These are phyloP conservation scores for Dioscorea cayenensis DNA, from an alignment of 116 monocot genomes.

Conservation along the genomic window DNA sequence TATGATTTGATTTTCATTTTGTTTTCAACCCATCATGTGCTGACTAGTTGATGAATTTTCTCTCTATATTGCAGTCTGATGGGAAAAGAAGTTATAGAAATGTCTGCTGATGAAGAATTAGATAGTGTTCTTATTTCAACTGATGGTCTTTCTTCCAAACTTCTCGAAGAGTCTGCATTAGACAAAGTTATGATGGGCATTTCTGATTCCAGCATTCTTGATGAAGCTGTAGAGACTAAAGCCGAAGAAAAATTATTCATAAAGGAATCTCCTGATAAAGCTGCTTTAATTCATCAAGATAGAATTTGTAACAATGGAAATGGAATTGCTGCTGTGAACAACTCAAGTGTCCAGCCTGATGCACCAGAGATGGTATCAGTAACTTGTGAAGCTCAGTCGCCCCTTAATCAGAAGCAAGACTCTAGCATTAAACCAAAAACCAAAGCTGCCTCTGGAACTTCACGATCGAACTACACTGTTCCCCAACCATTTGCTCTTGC, in stretches of 20 bases:
- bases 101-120: conserved; percentile 20
- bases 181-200: conserved; percentile 7
- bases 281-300: not conserved
- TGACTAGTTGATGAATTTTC: not conserved
- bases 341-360: conserved; percentile 20
- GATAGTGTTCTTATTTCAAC: conserved; percentile 12
- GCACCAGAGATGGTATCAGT: conserved; percentile 8
- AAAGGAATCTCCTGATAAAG: not conserved
- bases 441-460: conserved; percentile 6
- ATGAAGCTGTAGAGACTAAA: conserved; percentile 5
- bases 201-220: conserved; percentile 17
- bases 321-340: conserved; percentile 13
- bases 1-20: no score
- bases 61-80: conserved; percentile 15
- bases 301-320: conserved; percentile 5
- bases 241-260: not conserved
- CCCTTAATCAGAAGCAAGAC: conserved; percentile 5
- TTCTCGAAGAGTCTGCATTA: conserved; percentile 8
- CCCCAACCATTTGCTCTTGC: conserved; percentile 35
- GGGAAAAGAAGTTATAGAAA: conserved; percentile 25
- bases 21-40: no score
- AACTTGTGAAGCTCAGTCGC: conserved; percentile 8
- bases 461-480: conserved; percentile 12
- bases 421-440: conserved; percentile 4
- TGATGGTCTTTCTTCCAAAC: conserved; percentile 3